Percentiles rank a stretch among this genome's conserved stretches.
phyloP scores from a whole-genome alignment of 2,329 filamentous ascomycete species.

The Albifimbria verrucaria region DNA sequence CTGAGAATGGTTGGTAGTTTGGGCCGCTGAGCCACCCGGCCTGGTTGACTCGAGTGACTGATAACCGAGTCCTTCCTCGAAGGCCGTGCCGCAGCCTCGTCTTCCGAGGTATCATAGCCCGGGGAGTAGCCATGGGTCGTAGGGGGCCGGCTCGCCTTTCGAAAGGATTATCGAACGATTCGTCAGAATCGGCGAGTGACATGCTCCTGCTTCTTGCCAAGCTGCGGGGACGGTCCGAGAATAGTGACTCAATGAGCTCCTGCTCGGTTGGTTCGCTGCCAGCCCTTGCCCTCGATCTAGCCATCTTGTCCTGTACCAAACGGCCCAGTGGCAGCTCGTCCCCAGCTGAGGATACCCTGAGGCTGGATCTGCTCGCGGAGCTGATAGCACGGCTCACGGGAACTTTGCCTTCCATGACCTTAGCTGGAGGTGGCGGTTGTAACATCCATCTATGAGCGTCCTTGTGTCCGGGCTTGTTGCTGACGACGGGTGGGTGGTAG shows the following conservation, averaged over 20 bases:
- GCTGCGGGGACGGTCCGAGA: slow-evolving; percentile 29
- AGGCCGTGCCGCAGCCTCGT: slow-evolving; percentile 24
- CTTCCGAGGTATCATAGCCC: slow-evolving; percentile 29
- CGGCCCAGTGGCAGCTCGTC: slow-evolving; percentile 42
- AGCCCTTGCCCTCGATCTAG: slow-evolving; percentile 39
- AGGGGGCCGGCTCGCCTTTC: slow-evolving; percentile 24
- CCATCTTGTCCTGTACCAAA: slow-evolving; percentile 40
- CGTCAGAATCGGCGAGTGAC: slow-evolving; percentile 34
- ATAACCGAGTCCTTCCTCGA: slow-evolving; percentile 18
- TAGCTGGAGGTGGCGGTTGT: slow-evolving; percentile 84
- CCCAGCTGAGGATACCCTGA: slow-evolving; percentile 34
- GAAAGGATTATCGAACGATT: slow-evolving; percentile 25
- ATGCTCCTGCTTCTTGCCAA: slow-evolving; percentile 32
- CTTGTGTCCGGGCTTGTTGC: slow-evolving; percentile 64
- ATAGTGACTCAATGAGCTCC: slow-evolving; percentile 42
- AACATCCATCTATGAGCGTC: slow-evolving; percentile 87
- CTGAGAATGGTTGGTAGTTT: slow-evolving; percentile 46
- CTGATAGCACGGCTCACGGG: slow-evolving; percentile 63
- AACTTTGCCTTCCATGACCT: slow-evolving; percentile 85
- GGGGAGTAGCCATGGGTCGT: slow-evolving; percentile 25
- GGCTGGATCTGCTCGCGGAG: slow-evolving; percentile 48
- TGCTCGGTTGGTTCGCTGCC: slow-evolving; percentile 38
- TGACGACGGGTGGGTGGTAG: slow-evolving; percentile 80
- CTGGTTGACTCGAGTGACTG: slow-evolving; percentile 21
- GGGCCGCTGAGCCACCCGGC: slow-evolving; percentile 37